These are phyloP conservation scores for Lipomyces sp. DNA, from an alignment of 805 yeast genomes.

Conservation along the genomic window DNA sequence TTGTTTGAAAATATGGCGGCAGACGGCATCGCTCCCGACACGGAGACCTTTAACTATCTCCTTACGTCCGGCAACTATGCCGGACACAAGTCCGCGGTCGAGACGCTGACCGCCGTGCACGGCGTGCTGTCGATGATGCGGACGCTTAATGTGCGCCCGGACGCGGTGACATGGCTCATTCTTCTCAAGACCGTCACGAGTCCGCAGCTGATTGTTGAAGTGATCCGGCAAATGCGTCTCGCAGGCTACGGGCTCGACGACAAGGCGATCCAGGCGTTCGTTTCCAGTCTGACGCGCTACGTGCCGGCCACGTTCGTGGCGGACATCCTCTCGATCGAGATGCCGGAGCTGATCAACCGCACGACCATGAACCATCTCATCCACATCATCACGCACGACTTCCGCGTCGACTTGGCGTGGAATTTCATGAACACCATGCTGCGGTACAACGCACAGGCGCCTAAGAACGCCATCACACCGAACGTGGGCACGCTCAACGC, in stretches of 20 bases:
- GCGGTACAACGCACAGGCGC: background rate
- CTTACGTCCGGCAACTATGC: constrained; percentile 2
- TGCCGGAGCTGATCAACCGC: constrained; percentile 1
- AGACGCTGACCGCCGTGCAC: background rate
- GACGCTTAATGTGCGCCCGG: background rate
- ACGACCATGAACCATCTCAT: constrained; percentile 4
- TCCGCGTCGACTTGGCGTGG: constrained; percentile 9
- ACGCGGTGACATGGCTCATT: constrained; percentile 11
- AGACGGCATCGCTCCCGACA: constrained; percentile 3
- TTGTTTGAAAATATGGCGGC: background rate
- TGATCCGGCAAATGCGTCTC: constrained; percentile 8
- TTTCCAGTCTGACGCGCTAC: background rate
- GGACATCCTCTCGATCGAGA: background rate
- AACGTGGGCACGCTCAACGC: constrained; percentile 12
- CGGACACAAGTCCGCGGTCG: background rate
- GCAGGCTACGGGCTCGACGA: constrained; percentile 10
- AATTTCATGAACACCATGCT: constrained; percentile 6
- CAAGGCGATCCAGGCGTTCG: constrained; percentile 3
- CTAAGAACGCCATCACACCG: background rate
- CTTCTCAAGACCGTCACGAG: constrained; percentile 4
- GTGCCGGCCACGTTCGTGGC: background rate
- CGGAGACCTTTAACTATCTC: constrained; percentile 15
- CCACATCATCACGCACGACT: background rate
- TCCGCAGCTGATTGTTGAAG: constrained; percentile 5
- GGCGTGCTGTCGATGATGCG: constrained; percentile 6